phyloP scores from a whole-genome alignment of 192 early-diverging fungal genomes.

The Entomortierella chlamydospora region DNA sequence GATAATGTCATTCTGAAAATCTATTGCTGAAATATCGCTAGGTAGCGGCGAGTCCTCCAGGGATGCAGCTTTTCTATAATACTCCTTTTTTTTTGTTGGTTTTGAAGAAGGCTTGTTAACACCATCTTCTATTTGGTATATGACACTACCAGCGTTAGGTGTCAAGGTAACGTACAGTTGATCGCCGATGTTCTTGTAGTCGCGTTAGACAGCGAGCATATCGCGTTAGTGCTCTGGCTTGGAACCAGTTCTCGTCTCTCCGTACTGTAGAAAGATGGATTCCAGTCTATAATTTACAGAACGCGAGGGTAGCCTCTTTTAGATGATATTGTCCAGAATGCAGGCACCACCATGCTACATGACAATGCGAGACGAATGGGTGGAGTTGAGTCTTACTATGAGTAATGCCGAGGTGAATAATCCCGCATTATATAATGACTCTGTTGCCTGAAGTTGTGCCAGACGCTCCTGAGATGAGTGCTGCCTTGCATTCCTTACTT shows the following conservation, averaged over 20 bases:
- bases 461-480: conserved; percentile 20
- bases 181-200: conserved; percentile 17
- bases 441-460: conserved; percentile 8
- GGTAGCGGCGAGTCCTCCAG: neutral
- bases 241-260: conserved; percentile 27
- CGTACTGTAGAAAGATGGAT: conserved; percentile 22
- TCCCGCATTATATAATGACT: conserved; percentile 20
- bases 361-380: no score
- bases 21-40: neutral
- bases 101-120: neutral
- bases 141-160: neutral
- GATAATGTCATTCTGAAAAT: neutral
- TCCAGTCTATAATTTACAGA: conserved; percentile 13
- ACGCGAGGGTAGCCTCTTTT: neutral
- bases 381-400: conserved; percentile 33
- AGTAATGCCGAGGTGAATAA: conserved; percentile 31
- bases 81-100: conserved; percentile 15
- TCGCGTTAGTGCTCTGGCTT: conserved; percentile 4
- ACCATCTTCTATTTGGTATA: neutral
- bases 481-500: neutral
- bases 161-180: conserved; percentile 11
- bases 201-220: conserved; percentile 18
- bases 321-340: neutral
- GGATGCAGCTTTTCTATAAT: conserved; percentile 13
- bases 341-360: no score